Base-by-base conservation (phyloP, 2,329 filamentous ascomycete species). In the Ophiostoma piceae region DNA sequence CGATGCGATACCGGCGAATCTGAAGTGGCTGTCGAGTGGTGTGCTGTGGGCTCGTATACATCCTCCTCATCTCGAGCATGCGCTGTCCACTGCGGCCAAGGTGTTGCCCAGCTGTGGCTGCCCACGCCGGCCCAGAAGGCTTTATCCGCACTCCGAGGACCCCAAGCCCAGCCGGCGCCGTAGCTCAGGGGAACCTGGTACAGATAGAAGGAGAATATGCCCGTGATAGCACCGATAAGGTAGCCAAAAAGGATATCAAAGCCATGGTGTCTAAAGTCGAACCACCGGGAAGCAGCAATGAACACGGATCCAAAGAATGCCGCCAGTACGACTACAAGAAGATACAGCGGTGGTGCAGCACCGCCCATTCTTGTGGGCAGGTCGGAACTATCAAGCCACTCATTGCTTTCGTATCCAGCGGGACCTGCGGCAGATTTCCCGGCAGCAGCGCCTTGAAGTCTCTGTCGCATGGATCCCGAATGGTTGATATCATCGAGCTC, bases 121-220 rank as follows among this genome's bases (percentile, higher is more conserved):
- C 87, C 91, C 0, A 92, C 84, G 14, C 90, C 91, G 22, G 91
- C 88, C 82, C 90, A 92, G 78, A 94, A 97, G 0, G 92, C 91
- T 72, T 72, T 72, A 69, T 89, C 84, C 62, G 83, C 82, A 75
- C 86, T 91, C 67, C 94, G 84, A 0, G 92, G 89, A 2, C 90
- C 92, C 94, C 93, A 97, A 0, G 92, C 88, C 92, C 93, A 97
- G 16, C 94, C 94, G 1, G 90, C 90, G 7, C 92, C 92, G n/a
- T 85, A 84, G 26, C 82, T 83, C 72, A 96, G 88, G 0, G 93
- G 92, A 11, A 95, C 81, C 77, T 97, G 92, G 77, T 97, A 97
- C 81, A 90, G 92, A 32, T 91, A 84, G 81, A 97, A 97, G 2
- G 89, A 86, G 74, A 94, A 88, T 77, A 89, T 88, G 26, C 91